A percentile compares a stretch with the other conserved stretches of the same genome.
Evolutionary conservation across 148 eudicot genomes (phyloP).

Genomic region (Nepenthes mirabilis): DNA sequence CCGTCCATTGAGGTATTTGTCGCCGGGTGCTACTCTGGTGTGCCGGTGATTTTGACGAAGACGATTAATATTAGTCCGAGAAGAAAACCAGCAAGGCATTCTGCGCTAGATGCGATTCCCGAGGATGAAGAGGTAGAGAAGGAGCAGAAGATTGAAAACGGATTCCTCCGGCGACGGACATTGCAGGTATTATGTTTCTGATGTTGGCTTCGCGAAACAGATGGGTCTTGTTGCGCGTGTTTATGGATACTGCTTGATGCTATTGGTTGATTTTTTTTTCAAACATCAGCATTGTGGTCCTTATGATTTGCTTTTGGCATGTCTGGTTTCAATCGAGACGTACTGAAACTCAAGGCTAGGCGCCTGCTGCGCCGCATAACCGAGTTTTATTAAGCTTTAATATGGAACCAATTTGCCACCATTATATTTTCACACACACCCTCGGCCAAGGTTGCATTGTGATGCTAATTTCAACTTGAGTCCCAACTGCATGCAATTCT

Average conservation of each 20-base stretch:
- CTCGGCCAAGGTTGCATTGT: too few species aligned
- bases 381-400: too few species aligned
- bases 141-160: conserved; percentile 25
- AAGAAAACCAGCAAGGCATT: conserved; percentile 28
- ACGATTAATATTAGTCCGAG: conserved; percentile 53
- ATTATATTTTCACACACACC: too few species aligned
- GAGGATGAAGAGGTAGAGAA: conserved; percentile 68
- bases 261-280: too few species aligned
- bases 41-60: conserved; percentile 75
- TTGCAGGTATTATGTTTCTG: conserved; percentile 35
- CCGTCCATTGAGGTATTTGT: conserved; percentile 81
- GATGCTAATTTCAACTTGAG: too few species aligned
- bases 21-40: conserved; percentile 67
- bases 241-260: not conserved
- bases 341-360: too few species aligned
- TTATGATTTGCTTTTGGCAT: too few species aligned
- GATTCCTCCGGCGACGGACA: conserved; percentile 27
- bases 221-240: not conserved
- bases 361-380: too few species aligned
- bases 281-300: too few species aligned
- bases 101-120: conserved; percentile 50
- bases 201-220: not conserved
- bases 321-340: too few species aligned
- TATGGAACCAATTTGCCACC: too few species aligned
- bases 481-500: too few species aligned